A percentile compares a stretch with the other conserved stretches of the same genome.
Evolutionary conservation across 305 asterid species (phyloP).

Genomic region (Fraxinus velutina): DNA sequence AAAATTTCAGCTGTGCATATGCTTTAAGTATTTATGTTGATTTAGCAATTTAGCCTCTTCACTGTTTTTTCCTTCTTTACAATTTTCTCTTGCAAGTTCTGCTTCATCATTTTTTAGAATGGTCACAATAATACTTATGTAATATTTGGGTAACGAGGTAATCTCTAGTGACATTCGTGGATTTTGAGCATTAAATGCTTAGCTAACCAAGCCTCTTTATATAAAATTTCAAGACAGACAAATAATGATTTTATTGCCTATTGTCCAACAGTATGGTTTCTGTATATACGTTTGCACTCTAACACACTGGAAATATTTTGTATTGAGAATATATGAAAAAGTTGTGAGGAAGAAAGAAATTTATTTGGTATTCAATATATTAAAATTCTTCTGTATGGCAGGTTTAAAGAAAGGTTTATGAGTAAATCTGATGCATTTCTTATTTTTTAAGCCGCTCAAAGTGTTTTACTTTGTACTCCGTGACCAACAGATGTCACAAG

Average conservation of each 20-base stretch:
- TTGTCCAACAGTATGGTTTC: neutral
- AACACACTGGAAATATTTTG: neutral
- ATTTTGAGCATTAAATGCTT: neutral
- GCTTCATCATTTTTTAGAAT: neutral
- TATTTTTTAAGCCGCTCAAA: neutral
- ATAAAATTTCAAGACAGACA: neutral
- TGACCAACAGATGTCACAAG: neutral
- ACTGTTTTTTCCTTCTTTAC: neutral
- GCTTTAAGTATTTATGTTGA: conserved; percentile 5
- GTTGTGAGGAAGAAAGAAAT: neutral
- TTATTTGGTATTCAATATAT: neutral
- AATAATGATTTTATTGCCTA: neutral
- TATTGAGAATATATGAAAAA: neutral
- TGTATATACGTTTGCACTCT: neutral
- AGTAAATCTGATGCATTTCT: neutral
- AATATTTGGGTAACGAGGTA: neutral
- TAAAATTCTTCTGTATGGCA: neutral
- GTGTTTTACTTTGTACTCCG: neutral
- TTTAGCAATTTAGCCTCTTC: conserved; percentile 11
- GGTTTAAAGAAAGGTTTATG: neutral
- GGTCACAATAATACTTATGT: neutral
- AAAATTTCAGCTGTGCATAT: neutral
- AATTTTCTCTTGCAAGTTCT: neutral
- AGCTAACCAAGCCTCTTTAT: neutral
- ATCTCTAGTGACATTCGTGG: neutral